Conservation (phyloP, 1,284 basidiomycete species). For the Malassezia cuniculi region DNA sequence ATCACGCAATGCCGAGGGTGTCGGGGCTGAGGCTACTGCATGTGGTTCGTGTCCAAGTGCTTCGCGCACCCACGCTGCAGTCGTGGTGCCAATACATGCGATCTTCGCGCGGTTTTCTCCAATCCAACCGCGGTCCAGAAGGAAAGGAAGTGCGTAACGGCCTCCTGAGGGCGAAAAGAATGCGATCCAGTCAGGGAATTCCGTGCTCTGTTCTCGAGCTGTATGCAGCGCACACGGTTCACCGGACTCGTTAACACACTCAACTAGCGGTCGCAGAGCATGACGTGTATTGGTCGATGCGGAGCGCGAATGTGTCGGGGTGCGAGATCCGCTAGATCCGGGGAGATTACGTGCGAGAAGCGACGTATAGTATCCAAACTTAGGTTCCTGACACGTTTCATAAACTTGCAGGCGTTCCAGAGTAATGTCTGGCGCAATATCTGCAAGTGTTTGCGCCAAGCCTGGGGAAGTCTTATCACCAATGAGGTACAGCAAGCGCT, state of each 20-base stretch:
- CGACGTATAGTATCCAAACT: slow-evolving; percentile 23
- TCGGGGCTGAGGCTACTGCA: slow-evolving; percentile 31
- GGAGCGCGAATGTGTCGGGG: slow-evolving; percentile 12
- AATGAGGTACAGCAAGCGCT: slow-evolving; percentile 28
- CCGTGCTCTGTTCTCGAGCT: slow-evolving; percentile 8
- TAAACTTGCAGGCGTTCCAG: slow-evolving; percentile 32
- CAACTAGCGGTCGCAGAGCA: slow-evolving; percentile 15
- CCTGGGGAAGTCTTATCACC: slow-evolving; percentile 34
- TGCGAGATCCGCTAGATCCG: slow-evolving; percentile 14
- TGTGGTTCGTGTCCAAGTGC: slow-evolving; percentile 27
- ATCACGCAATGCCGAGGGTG: slow-evolving; percentile 29
- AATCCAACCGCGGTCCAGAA: slow-evolving; percentile 29
- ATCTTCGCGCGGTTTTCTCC: slow-evolving; percentile 24
- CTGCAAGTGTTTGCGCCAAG: slow-evolving; percentile 22
- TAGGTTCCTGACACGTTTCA: slow-evolving; percentile 23
- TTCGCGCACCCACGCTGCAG: slow-evolving; percentile 26
- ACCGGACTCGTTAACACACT: slow-evolving; percentile 10
- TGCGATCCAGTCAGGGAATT: slow-evolving; percentile 37
- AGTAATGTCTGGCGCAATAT: slow-evolving; percentile 17
- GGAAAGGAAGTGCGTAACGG: slow-evolving; percentile 30
- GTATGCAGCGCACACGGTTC: neutral
- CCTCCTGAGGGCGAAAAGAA: slow-evolving; percentile 43
- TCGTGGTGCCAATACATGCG: slow-evolving; percentile 34
- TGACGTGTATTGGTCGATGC: slow-evolving; percentile 17
- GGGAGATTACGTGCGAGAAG: slow-evolving; percentile 22